Base-by-base conservation (phyloP, 2,329 filamentous ascomycete genomes). In the Verticillium nonalfalfae region DNA sequence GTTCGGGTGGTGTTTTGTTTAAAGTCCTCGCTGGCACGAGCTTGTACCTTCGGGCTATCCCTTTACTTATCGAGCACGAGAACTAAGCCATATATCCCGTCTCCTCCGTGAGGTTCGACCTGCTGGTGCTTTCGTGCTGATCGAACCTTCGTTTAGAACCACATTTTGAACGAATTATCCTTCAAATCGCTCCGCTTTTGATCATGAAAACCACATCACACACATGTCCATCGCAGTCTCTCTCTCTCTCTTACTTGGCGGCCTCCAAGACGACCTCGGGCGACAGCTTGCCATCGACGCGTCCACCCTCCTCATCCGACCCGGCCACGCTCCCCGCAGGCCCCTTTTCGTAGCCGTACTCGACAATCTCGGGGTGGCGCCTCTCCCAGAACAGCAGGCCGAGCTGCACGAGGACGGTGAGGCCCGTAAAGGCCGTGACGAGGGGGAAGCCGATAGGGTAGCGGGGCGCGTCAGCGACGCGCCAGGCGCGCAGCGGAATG, bases 381-480 rank as follows among this genome's bases (percentile, higher is more conserved):
- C 62, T 58, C 13, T 68, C 64, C 67, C 72, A 76, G 66, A 68
- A 73, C 1, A 74, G 36, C 58, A 76, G 64, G 0, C 68, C 68
- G 0, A 76, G 66, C 54, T 75, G 73, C 0, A 69, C 65, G 2
- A 69, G 11, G 7, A 76, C 73, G 1, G 70, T 73, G 0, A 66
- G 66, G 1, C 71, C 72, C 0, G 67, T 68, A 33, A 76, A 74
- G 0, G 73, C 72, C 0, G 72, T 72, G 0, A 71, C 68, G 1
- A 76, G 63, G 0, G 74, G 74, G 59, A 76, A 76, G 4, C 75
- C 75, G 4, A 76, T 68, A 0, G 74, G 73, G 40, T 76, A 76
- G 3, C 64, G 62, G 0, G 75, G 74, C 1, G 74, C 68, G 54
- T 76, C 74, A 0, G 68, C 66, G 0, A 74, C 73, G 21, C 71